phyloP scores from a whole-genome alignment of 2,329 filamentous ascomycete genomes.

The Tolypocladium amazonense region DNA sequence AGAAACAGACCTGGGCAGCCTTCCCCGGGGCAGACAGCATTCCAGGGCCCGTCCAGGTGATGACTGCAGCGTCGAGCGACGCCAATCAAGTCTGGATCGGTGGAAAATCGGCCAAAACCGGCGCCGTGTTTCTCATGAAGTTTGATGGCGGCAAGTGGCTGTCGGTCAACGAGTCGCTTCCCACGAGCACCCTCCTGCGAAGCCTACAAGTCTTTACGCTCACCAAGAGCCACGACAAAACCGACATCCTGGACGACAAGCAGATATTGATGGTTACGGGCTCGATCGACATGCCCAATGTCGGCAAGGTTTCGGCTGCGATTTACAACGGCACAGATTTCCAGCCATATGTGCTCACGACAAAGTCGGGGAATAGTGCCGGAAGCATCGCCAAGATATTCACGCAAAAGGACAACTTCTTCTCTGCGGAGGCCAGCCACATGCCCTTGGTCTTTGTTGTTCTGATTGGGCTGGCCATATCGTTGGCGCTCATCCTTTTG shows the following conservation, averaged over 20 bases:
- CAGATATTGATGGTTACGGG: conserved; percentile 80
- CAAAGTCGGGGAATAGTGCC: conserved; percentile 48
- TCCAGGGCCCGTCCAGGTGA: conserved; percentile 68
- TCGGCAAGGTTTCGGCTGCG: conserved; percentile 75
- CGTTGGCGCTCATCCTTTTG: conserved; percentile 66
- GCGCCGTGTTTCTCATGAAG: conserved; percentile 69
- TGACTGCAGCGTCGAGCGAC: conserved; percentile 64
- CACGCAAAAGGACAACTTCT: conserved; percentile 70
- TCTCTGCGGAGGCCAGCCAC: conserved; percentile 46
- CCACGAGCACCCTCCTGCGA: conserved; percentile 55
- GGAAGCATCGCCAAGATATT: conserved; percentile 78
- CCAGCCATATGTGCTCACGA: conserved; percentile 71
- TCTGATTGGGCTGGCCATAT: conserved; percentile 69
- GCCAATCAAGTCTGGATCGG: conserved; percentile 71
- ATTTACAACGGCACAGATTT: conserved; percentile 77
- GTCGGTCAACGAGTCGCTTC: conserved; percentile 52
- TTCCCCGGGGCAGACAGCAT: conserved; percentile 54
- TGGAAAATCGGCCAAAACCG: conserved; percentile 53
- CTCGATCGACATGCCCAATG: conserved; percentile 60
- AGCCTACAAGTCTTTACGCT: conserved; percentile 75
- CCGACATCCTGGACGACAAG: conserved; percentile 51
- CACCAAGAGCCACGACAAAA: conserved; percentile 54
- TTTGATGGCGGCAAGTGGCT: conserved; percentile 67
- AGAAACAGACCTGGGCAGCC: conserved; percentile 53
- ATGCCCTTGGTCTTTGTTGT: conserved; percentile 69